Percentiles rank a stretch among this genome's conserved stretches.
phyloP scores from a whole-genome alignment of 495 filamentous ascomycete species.

The Choiromyces venosus region DNA sequence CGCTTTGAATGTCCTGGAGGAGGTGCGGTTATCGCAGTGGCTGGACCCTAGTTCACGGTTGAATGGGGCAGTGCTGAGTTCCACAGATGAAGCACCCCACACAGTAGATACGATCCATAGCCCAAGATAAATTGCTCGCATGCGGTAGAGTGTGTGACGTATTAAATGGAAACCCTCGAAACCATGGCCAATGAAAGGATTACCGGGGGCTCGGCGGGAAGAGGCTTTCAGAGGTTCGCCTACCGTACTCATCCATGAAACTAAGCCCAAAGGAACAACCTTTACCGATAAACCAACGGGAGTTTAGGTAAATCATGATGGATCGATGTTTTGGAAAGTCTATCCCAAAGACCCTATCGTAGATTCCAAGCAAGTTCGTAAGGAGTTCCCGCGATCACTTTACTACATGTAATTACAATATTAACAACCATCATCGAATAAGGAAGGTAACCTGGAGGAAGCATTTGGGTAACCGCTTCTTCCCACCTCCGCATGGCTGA shows the following conservation, averaged over 20 bases:
- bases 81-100: neutral
- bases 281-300: neutral
- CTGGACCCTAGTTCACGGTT: neutral
- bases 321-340: neutral
- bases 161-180: neutral
- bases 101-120: neutral
- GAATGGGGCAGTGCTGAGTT: neutral
- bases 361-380: neutral
- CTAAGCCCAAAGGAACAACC: neutral
- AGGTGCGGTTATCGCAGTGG: neutral
- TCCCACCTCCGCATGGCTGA: neutral
- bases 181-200: neutral
- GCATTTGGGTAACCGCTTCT: neutral
- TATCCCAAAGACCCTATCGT: neutral
- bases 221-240: neutral
- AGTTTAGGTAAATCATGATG: neutral
- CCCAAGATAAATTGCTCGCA: neutral
- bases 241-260: too few relatives aligned
- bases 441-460: neutral
- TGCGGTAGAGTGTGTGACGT: neutral
- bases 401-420: neutral
- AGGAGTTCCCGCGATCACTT: neutral
- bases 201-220: neutral
- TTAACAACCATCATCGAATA: neutral
- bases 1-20: neutral